Percentiles rank a stretch among this genome's conserved stretches.
Evolutionary conservation across 352 stramenopile genomes (phyloP).

Genomic region (Pythium aristosporum): DNA sequence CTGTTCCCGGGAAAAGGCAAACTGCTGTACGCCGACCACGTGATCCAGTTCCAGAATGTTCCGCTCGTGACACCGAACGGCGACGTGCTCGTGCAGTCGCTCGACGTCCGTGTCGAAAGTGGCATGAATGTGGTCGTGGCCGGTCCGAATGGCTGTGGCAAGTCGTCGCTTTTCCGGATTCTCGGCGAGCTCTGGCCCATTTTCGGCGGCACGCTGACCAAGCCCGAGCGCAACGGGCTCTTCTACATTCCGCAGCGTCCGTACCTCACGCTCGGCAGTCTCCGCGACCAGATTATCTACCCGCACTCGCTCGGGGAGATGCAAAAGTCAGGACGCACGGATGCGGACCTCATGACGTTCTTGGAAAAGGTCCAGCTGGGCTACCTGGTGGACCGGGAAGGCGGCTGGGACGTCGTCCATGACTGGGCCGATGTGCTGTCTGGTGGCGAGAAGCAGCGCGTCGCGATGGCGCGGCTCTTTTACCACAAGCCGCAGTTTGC

Average conservation of each 20-base stretch:
- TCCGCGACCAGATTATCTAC: constrained; percentile 91
- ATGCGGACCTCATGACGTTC: constrained; percentile 65
- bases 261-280: constrained; percentile 83
- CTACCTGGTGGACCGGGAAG: constrained; percentile 71
- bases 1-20: constrained; percentile 64
- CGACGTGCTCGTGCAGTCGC: constrained; percentile 81
- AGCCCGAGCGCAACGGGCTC: constrained; percentile 75
- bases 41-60: constrained; percentile 89
- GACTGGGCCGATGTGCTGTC: constrained; percentile 89
- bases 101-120: constrained; percentile 80
- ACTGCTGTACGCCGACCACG: constrained; percentile 53
- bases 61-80: constrained; percentile 87
- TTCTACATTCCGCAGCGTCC: constrained; percentile 91
- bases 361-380: constrained; percentile 82
- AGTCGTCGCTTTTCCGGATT: constrained; percentile 88
- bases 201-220: constrained; percentile 72
- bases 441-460: constrained; percentile 89
- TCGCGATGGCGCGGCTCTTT: constrained; percentile 89
- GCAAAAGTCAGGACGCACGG: constrained; percentile 43
- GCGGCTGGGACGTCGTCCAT: constrained; percentile 76
- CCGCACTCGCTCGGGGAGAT: constrained; percentile 76
- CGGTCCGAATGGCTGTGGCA: constrained; percentile 84
- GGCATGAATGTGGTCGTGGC: constrained; percentile 90
- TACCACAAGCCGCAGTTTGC: constrained; percentile 91
- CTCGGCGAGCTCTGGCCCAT: constrained; percentile 88